phyloP scores from a whole-genome alignment of 2,329 filamentous ascomycete genomes.

The Aspergillus intermedius region DNA sequence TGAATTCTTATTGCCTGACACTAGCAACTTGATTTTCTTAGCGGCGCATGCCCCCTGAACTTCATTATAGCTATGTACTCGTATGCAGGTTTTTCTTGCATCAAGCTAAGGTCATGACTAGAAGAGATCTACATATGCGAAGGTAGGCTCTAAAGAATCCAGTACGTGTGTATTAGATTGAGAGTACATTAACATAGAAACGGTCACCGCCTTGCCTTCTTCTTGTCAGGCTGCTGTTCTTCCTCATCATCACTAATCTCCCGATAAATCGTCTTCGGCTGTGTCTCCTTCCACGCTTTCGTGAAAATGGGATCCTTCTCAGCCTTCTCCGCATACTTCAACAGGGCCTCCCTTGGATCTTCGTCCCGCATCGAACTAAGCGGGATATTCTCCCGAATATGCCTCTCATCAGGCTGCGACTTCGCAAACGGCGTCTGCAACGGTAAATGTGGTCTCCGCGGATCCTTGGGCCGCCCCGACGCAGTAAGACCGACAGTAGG shows the following conservation, averaged over 20 bases:
- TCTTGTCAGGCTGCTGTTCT: constrained; percentile 62
- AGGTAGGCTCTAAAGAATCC: too few species aligned
- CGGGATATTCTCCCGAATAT: constrained; percentile 82
- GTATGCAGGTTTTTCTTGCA: too few species aligned
- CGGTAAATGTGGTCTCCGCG: constrained; percentile 76
- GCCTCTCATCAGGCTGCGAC: constrained; percentile 79
- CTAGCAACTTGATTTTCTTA: too few species aligned
- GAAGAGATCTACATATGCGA: too few species aligned
- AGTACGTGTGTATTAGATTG: too few species aligned
- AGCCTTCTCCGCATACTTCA: constrained; percentile 92
- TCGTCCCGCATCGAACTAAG: constrained; percentile 91
- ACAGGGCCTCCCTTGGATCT: constrained; percentile 83
- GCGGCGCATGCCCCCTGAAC: too few species aligned
- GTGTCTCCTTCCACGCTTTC: constrained; percentile 83
- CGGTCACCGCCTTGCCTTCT: constrained; percentile 37
- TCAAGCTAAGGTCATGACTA: too few species aligned
- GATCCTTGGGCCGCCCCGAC: constrained; percentile 71
- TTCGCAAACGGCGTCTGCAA: constrained; percentile 84
- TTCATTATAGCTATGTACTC: too few species aligned
- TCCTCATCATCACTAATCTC: constrained; percentile 81
- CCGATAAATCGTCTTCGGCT: constrained; percentile 86
- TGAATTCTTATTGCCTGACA: too few species aligned
- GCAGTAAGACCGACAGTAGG: constrained; percentile 69
- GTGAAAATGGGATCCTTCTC: constrained; percentile 93
- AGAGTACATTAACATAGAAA: too few species aligned